phyloP scores from a whole-genome alignment of 805 yeast genomes.

The Jamesozyma jinghongensis region DNA sequence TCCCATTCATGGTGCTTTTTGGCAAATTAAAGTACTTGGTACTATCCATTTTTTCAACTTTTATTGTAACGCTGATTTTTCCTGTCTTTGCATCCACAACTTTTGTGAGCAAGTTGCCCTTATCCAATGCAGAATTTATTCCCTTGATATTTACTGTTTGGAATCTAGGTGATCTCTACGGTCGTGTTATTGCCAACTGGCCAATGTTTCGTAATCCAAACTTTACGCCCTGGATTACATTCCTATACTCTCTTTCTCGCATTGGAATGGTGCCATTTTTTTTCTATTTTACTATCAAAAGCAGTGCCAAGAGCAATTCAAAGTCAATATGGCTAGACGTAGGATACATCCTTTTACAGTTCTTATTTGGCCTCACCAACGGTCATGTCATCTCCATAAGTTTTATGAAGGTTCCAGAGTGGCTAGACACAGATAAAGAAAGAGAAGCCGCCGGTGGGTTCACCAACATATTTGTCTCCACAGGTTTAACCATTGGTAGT shows the following conservation, averaged over 20 bases:
- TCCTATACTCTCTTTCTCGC: slow-evolving; percentile 49
- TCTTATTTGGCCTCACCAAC: slow-evolving; percentile 74
- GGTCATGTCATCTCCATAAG: slow-evolving; percentile 78
- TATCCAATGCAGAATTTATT: slow-evolving; percentile 39
- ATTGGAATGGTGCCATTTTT: slow-evolving; percentile 61
- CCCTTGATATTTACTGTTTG: slow-evolving; percentile 77
- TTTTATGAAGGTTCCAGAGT: slow-evolving; percentile 64
- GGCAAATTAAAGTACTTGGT: slow-evolving; percentile 54
- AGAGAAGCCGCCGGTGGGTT: slow-evolving; percentile 93
- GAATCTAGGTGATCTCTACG: slow-evolving; percentile 83
- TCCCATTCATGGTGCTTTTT: slow-evolving; percentile 57
- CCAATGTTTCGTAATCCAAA: slow-evolving; percentile 15
- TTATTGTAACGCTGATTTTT: slow-evolving; percentile 62
- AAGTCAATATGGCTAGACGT: slow-evolving; percentile 42
- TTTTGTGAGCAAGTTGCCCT: slow-evolving; percentile 35
- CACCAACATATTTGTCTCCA: slow-evolving; percentile 66
- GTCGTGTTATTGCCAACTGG: slow-evolving; percentile 57
- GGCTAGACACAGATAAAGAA: slow-evolving; percentile 53
- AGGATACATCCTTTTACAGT: slow-evolving; percentile 60
- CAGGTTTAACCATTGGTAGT: slow-evolving; percentile 76
- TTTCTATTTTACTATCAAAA: slow-evolving; percentile 42
- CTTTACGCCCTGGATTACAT: slow-evolving; percentile 30
- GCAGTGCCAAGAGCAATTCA: slow-evolving; percentile 2
- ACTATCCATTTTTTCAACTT: slow-evolving; percentile 61
- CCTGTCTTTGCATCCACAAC: slow-evolving; percentile 82